A percentile compares a stretch with the other conserved stretches of the same genome.
Evolutionary conservation across 1,284 basidiomycete species (phyloP).

Genomic region (Cystobasidiaceae sp.): DNA sequence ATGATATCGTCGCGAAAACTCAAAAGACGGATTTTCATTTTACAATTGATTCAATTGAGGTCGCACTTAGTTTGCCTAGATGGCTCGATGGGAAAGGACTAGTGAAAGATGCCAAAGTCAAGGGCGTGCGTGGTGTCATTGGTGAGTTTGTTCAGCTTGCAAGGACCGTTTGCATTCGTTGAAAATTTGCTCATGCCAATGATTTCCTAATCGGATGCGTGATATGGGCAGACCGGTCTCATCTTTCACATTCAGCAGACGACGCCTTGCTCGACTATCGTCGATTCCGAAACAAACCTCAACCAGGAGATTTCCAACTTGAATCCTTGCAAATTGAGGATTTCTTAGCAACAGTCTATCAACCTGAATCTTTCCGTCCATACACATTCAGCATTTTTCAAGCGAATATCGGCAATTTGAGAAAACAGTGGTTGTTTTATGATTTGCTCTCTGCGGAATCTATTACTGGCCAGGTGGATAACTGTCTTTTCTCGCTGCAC

Average conservation of each 20-base stretch:
- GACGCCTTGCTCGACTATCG: conserved; percentile 70
- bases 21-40: conserved; percentile 87
- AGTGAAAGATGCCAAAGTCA: conserved; percentile 81
- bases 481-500: conserved; percentile 94
- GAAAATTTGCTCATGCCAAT: no score
- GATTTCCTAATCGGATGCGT: neutral
- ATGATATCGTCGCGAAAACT: no score
- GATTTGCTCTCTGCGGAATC: conserved; percentile 66
- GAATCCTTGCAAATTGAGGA: conserved; percentile 86
- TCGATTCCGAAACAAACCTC: conserved; percentile 66
- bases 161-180: no score
- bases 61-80: conserved; percentile 79
- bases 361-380: conserved; percentile 86
- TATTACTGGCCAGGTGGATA: conserved; percentile 95
- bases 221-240: conserved; percentile 66
- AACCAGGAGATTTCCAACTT: conserved; percentile 84
- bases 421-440: conserved; percentile 90
- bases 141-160: conserved; percentile 53
- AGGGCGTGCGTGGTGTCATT: conserved; percentile 87
- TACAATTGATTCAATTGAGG: conserved; percentile 89
- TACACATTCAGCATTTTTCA: conserved; percentile 94
- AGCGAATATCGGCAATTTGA: conserved; percentile 73
- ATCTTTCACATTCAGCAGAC: conserved; percentile 72
- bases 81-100: conserved; percentile 97
- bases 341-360: conserved; percentile 88